A percentile compares a stretch with the other conserved stretches of the same genome.
These are phyloP conservation scores for Plasmodium blacklocki DNA, from an alignment of 169 alveolate genomes.

Conservation along the genomic window DNA sequence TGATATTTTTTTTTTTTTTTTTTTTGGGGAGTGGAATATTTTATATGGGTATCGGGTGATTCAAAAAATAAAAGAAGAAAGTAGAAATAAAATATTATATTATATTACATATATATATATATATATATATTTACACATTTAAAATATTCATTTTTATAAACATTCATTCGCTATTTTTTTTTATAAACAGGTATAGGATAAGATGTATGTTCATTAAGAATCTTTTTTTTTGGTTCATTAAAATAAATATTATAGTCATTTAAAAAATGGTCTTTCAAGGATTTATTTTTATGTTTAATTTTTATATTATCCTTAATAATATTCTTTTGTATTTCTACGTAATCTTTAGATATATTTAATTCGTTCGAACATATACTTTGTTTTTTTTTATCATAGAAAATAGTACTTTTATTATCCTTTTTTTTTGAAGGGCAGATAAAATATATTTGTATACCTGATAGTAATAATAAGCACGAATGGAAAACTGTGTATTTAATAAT, in stretches of 20 bases:
- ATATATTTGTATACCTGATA: constrained; percentile 34
- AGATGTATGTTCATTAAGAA: constrained; percentile 9
- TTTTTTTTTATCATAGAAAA: too few relatives aligned
- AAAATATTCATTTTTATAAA: not conserved
- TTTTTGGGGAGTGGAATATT: too few relatives aligned
- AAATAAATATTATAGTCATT: constrained; percentile 25
- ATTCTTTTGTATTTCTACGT: not conserved
- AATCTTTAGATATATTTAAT: too few relatives aligned
- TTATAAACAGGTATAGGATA: constrained; percentile 48
- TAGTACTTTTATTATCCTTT: not conserved
- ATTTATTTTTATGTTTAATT: too few relatives aligned
- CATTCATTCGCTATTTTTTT: constrained; percentile 10
- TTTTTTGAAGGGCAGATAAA: constrained; percentile 16
- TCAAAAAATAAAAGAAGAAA: too few relatives aligned
- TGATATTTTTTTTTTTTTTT: too few relatives aligned
- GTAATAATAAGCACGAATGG: constrained; percentile 21
- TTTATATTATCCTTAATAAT: not conserved
- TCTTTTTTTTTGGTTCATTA: constrained; percentile 17
- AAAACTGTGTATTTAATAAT: constrained; percentile 26
- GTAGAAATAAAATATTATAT: too few relatives aligned
- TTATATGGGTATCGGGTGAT: too few relatives aligned
- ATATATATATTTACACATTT: not conserved
- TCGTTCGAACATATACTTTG: too few relatives aligned
- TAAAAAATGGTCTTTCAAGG: constrained; percentile 1
- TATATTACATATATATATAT: not conserved